A percentile compares a stretch with the other conserved stretches of the same genome.
Evolutionary conservation across 352 stramenopile genomes (phyloP).

Genomic region (Nothophytophthora sp.): DNA sequence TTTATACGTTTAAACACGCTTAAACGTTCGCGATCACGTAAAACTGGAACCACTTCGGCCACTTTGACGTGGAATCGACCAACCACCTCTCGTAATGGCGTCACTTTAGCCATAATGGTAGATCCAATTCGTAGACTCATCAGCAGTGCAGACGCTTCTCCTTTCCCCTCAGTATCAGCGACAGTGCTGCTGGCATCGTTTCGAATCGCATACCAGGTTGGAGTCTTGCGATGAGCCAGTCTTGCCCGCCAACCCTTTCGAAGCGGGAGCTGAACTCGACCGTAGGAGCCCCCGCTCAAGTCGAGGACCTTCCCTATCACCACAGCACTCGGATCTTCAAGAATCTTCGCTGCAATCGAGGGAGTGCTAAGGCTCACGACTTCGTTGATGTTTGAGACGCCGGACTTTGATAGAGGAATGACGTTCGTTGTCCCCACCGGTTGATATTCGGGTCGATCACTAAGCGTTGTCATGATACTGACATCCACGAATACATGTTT

Average conservation of each 20-base stretch:
- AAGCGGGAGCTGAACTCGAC: slow-evolving; percentile 31
- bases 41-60: slow-evolving; percentile 13
- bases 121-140: slow-evolving; percentile 21
- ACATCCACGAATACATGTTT: slow-evolving; percentile 21
- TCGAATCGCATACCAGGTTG: slow-evolving; percentile 11
- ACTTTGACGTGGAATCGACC: slow-evolving; percentile 20
- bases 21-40: background rate
- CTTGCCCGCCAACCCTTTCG: slow-evolving; percentile 28
- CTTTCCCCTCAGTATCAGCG: background rate
- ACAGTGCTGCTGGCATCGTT: background rate
- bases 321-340: slow-evolving; percentile 6
- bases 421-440: slow-evolving; percentile 7
- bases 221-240: slow-evolving; percentile 10
- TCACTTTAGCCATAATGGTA: no score
- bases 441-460: slow-evolving; percentile 5
- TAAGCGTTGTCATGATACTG: slow-evolving; percentile 10
- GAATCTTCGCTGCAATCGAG: slow-evolving; percentile 6
- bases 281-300: slow-evolving; percentile 14
- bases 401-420: slow-evolving; percentile 9
- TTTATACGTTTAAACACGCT: slow-evolving; percentile 14
- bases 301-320: slow-evolving; percentile 27
- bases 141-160: slow-evolving; percentile 13
- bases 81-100: background rate
- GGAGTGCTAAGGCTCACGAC: slow-evolving; percentile 26
- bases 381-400: slow-evolving; percentile 15